These are phyloP conservation scores for Grosmannia penicillata DNA, from an alignment of 2,329 filamentous ascomycete species.

Conservation along the genomic window DNA sequence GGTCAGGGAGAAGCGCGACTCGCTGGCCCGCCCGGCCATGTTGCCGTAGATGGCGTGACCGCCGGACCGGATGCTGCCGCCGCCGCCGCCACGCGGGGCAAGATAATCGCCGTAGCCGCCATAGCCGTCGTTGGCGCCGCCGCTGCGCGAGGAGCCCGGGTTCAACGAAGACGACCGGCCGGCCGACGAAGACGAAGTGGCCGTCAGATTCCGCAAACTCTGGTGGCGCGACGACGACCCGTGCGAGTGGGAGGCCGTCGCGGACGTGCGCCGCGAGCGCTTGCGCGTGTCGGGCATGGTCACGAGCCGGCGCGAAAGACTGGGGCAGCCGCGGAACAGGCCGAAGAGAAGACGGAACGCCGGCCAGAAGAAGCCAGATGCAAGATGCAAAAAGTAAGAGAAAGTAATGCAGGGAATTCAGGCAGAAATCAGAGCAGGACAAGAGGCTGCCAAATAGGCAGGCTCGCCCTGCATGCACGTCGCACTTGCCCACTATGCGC, in stretches of 20 bases:
- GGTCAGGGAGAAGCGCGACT: conserved; percentile 29
- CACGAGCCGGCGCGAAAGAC: background rate
- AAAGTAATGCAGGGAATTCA: too few relatives aligned
- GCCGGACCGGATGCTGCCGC: background rate
- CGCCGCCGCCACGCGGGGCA: background rate
- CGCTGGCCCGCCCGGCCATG: conserved; percentile 17
- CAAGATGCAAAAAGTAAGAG: too few relatives aligned
- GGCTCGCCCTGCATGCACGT: too few relatives aligned
- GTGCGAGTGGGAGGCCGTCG: background rate
- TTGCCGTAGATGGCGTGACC: conserved; percentile 4
- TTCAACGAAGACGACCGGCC: conserved; percentile 8
- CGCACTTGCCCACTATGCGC: too few relatives aligned
- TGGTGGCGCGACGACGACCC: conserved; percentile 6
- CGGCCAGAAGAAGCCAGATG: too few relatives aligned
- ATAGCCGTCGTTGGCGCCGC: background rate
- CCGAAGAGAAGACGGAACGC: too few relatives aligned
- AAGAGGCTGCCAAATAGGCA: too few relatives aligned
- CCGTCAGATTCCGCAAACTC: conserved; percentile 6
- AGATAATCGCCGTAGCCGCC: background rate
- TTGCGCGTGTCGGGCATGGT: conserved; percentile 5
- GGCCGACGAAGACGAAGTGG: conserved; percentile 4
- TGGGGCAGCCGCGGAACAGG: too few relatives aligned
- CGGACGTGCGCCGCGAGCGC: background rate
- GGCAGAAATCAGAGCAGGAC: background rate
- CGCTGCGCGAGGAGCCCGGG: conserved; percentile 1